Conservation (phyloP, 257 asterid species). For the Solanum medicagineum region DNA sequence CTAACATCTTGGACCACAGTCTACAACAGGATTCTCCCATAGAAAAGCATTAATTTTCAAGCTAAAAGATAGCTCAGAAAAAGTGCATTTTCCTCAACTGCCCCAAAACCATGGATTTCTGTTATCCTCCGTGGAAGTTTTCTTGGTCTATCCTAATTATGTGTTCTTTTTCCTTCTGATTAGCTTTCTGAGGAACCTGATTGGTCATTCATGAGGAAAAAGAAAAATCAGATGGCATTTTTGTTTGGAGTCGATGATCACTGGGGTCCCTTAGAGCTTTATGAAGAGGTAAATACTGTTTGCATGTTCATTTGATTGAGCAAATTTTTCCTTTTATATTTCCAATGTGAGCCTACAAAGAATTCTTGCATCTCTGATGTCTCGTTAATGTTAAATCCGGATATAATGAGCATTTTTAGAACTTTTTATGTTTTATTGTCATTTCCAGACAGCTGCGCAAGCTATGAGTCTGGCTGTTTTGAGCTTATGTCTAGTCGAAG, state of each 20-base stretch:
- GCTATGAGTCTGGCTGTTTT: background rate
- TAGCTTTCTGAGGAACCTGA: constrained; percentile 66
- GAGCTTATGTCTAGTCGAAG: background rate
- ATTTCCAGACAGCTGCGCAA: background rate
- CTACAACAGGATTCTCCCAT: background rate
- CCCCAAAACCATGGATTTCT: background rate
- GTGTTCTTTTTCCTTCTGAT: background rate
- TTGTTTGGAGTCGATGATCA: constrained; percentile 79
- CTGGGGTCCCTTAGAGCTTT: constrained; percentile 84
- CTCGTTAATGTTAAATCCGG: background rate
- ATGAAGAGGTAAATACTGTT: constrained; percentile 55
- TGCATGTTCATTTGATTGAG: background rate
- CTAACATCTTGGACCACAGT: background rate
- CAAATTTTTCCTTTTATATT: background rate
- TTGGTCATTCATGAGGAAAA: constrained; percentile 51
- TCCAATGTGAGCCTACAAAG: background rate
- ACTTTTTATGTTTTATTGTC: background rate
- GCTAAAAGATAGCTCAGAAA: background rate
- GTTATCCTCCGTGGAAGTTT: background rate
- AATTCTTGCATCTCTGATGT: background rate
- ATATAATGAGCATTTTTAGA: background rate
- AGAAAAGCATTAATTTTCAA: background rate
- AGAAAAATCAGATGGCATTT: constrained; percentile 49
- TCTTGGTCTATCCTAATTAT: background rate
- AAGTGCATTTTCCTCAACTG: background rate